Evolutionary conservation across 169 alveolate genomes (phyloP), one percentile per base, ranked within the genome.

Genomic region (Plasmodium adleri): DNA sequence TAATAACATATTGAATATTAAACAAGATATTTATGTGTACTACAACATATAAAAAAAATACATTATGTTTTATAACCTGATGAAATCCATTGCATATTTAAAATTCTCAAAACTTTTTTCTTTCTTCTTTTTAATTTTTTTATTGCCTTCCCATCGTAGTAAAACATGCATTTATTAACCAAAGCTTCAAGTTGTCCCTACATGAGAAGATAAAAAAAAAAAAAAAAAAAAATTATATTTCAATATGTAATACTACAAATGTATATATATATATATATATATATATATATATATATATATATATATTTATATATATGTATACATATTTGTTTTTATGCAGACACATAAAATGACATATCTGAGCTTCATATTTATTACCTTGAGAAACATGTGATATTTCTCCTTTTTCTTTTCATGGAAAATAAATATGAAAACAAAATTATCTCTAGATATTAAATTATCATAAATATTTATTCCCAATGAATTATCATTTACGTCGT

Each of bases 161-260:
- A 76, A 56, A 76, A 76, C 88, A 64, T 76, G 59, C 88, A 76
- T 45, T 76, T 76, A 72, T 50, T 76, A 28, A 76, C 76, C 4
- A 76, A 24, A 62, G 88, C 88, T 24, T 76, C 88, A 22, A 76
- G 70, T 26, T 76, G 88, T 8, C 88, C 88, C 88, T 76, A 43
- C 74, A 43, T 1, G 22, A 0, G 45, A 32, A 52, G 56, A 24
- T 7, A 62, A 13, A 13, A 66, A 5, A 39, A 43, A 39, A n/a
- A 67, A 32, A 32, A 28, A 67, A 9, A 32, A 67, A 67, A 12
- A 15, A 13, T 56, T 56, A n/a, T 15, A 0, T 56, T 15, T 1
- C 7, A 62, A 24, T 62, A 26, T 62, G 10, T 13, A 62, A 62
- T 7, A 20, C 10, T 62, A 15, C 15, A 62, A 13, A 7, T 12